Evolutionary conservation across 1,139 yeast genomes (phyloP).

Genomic region (Saccharomyces hybrid): DNA sequence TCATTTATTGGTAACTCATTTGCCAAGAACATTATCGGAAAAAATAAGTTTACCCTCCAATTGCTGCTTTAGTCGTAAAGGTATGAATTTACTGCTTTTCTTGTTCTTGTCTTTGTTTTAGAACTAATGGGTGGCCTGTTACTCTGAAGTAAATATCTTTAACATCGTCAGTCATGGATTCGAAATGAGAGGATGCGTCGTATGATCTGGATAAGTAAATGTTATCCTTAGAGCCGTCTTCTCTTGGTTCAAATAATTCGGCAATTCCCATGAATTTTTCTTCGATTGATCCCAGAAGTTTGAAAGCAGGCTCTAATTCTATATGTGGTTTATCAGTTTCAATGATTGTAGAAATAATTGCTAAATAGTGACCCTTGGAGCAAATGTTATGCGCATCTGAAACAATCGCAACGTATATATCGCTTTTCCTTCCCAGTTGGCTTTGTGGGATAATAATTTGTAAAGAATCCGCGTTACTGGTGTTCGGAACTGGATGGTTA

Average conservation of each 20-base stretch:
- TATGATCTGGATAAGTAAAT: constrained; percentile 82
- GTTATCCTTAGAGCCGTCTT: constrained; percentile 74
- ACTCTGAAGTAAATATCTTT: constrained; percentile 88
- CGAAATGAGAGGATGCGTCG: constrained; percentile 94
- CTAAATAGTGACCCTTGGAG: constrained; percentile 83
- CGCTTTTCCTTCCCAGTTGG: constrained; percentile 89
- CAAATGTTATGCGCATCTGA: constrained; percentile 89
- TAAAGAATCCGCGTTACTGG: constrained; percentile 77
- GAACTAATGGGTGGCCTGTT: constrained; percentile 84
- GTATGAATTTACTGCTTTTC: constrained; percentile 37
- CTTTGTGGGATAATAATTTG: constrained; percentile 96
- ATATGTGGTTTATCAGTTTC: constrained; percentile 92
- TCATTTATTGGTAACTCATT: background rate
- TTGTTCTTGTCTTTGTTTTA: constrained; percentile 62
- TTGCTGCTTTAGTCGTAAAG: background rate
- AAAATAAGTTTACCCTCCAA: background rate
- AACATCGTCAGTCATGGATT: constrained; percentile 92
- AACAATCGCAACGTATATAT: constrained; percentile 86
- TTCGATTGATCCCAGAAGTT: constrained; percentile 64
- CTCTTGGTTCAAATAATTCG: constrained; percentile 79
- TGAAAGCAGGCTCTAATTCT: constrained; percentile 92
- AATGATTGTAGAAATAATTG: constrained; percentile 88
- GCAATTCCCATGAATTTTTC: constrained; percentile 97
- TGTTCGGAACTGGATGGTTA: constrained; percentile 83
- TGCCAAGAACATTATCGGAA: background rate